Conservation (phyloP, 108 stramenopile genomes). For the Skeletonema menzelii region DNA sequence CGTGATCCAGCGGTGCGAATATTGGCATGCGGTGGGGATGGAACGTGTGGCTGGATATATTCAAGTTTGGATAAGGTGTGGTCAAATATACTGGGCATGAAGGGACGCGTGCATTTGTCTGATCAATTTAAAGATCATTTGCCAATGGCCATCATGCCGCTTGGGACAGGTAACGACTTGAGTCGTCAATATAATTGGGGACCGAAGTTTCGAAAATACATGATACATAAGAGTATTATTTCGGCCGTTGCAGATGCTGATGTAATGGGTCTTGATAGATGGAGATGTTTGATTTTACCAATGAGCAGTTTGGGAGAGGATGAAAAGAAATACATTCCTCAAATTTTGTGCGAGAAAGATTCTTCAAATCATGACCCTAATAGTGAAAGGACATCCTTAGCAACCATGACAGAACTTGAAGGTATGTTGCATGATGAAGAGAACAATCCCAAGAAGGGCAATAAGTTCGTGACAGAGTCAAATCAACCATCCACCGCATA, state of each 20-base stretch:
- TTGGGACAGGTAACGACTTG: slow-evolving; percentile 76
- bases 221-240: slow-evolving; percentile 51
- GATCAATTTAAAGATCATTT: slow-evolving; percentile 39
- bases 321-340: slow-evolving; percentile 47
- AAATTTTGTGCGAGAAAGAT: slow-evolving; percentile 35
- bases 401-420: background rate
- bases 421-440: background rate
- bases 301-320: slow-evolving; percentile 28
- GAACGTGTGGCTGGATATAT: slow-evolving; percentile 74
- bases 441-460: background rate
- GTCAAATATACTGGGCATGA: slow-evolving; percentile 29
- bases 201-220: slow-evolving; percentile 30
- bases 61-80: slow-evolving; percentile 61
- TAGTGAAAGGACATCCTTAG: background rate
- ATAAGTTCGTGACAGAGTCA: background rate
- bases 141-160: slow-evolving; percentile 76
- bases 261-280: slow-evolving; percentile 52
- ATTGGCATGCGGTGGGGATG: slow-evolving; percentile 73
- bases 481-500: slow-evolving; percentile 12
- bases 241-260: slow-evolving; percentile 37
- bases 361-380: background rate
- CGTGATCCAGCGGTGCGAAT: slow-evolving; percentile 50
- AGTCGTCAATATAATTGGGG: slow-evolving; percentile 68
- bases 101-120: slow-evolving; percentile 21
- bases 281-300: slow-evolving; percentile 51